Percentiles rank a stretch among this genome's conserved stretches.
Conservation (phyloP, 73 alveolate genomes). For the Paramecium tetraurelia region DNA sequence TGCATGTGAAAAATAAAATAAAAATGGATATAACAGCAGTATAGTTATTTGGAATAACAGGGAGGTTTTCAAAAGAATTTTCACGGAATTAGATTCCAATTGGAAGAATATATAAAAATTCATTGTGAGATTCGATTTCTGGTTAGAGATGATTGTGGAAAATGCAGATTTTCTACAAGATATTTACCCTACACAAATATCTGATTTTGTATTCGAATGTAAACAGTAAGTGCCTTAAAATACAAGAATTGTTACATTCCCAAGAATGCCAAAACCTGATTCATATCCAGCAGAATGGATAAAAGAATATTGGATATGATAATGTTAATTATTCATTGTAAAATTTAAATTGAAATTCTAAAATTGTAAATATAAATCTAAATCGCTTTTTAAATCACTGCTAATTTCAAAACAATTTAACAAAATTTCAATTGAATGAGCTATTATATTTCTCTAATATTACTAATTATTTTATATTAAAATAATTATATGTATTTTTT, state of each 20-base stretch:
- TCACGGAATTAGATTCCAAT: conserved; percentile 51
- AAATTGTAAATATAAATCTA: too few relatives aligned
- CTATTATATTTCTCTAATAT: too few relatives aligned
- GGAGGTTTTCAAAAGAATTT: conserved; percentile 65
- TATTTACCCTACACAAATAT: conserved; percentile 57
- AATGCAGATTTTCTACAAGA: conserved; percentile 70
- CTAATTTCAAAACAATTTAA: too few relatives aligned
- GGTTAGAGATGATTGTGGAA: conserved; percentile 72
- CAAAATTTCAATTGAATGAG: not conserved
- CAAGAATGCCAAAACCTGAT: conserved; percentile 86
- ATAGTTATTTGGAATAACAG: conserved; percentile 66
- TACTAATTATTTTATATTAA: not conserved
- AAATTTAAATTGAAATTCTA: not conserved
- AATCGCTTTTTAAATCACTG: too few relatives aligned
- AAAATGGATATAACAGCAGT: conserved; percentile 75
- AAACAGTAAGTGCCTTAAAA: conserved; percentile 73
- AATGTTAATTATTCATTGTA: not conserved
- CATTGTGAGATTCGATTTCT: conserved; percentile 74
- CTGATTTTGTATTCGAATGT: conserved; percentile 69
- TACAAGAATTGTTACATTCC: conserved; percentile 78
- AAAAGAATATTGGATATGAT: conserved; percentile 63
- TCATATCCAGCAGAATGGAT: conserved; percentile 74
- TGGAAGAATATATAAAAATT: conserved; percentile 58
- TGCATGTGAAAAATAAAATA: conserved; percentile 69
- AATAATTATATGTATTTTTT: not conserved